Evolutionary conservation across 1,284 basidiomycete species (phyloP).

Genomic region (Chalciporus piperatoides): DNA sequence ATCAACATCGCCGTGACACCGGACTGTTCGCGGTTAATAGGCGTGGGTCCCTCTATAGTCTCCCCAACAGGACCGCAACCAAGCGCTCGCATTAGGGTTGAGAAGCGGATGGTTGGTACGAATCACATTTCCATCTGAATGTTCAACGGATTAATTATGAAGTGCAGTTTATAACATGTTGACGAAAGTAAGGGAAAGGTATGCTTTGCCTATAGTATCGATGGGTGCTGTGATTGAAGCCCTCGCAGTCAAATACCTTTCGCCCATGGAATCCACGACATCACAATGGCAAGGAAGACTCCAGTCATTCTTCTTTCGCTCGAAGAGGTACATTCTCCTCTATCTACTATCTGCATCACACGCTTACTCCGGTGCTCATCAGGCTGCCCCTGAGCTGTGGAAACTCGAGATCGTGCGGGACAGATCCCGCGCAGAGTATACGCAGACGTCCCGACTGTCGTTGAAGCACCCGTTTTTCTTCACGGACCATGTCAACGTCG

Average conservation of each 20-base stretch:
- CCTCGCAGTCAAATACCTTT: constrained; percentile 64
- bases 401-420: constrained; percentile 64
- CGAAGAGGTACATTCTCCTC: constrained; percentile 44
- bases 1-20: constrained; percentile 73
- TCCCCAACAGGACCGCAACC: constrained; percentile 63
- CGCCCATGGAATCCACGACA: constrained; percentile 73
- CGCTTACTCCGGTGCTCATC: constrained; percentile 8
- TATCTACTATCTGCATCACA: not conserved
- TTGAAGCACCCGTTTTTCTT: constrained; percentile 69
- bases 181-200: constrained; percentile 65
- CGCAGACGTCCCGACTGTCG: constrained; percentile 46
- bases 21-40: constrained; percentile 61
- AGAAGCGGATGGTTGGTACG: constrained; percentile 74
- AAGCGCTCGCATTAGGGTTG: constrained; percentile 61
- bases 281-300: constrained; percentile 61
- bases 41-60: constrained; percentile 64
- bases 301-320: constrained; percentile 58
- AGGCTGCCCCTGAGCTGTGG: constrained; percentile 79
- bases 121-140: too few relatives aligned
- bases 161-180: constrained; percentile 72
- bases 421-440: constrained; percentile 33
- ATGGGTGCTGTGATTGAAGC: not conserved
- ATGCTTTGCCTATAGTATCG: constrained; percentile 11
- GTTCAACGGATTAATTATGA: too few relatives aligned
- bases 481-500: constrained; percentile 63